phyloP scores from a whole-genome alignment of 2,329 filamentous ascomycete genomes.

The Calycina herbarum region DNA sequence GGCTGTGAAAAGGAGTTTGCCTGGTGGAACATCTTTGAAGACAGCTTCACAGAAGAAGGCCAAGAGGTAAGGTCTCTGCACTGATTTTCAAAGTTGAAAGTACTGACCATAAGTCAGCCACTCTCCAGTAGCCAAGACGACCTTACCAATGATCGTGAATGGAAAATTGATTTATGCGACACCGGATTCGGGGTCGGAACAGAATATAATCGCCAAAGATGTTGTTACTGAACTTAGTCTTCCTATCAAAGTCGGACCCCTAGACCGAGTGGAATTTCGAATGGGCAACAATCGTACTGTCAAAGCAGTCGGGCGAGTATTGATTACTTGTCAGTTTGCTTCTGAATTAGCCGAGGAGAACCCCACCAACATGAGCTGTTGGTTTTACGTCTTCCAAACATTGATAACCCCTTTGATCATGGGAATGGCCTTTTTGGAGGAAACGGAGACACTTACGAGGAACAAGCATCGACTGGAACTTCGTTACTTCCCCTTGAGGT shows the following conservation, averaged over 20 bases:
- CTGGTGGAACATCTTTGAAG: too few relatives aligned
- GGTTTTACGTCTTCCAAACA: conserved; percentile 9
- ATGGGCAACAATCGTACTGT: not conserved
- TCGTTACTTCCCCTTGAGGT: too few relatives aligned
- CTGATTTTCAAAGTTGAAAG: too few relatives aligned
- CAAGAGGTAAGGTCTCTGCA: too few relatives aligned
- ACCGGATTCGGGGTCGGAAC: conserved; percentile 18
- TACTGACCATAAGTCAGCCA: too few relatives aligned
- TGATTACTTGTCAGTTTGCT: not conserved
- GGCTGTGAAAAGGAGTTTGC: too few relatives aligned
- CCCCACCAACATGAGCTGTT: not conserved
- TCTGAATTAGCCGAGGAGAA: too few relatives aligned
- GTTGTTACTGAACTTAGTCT: conserved; percentile 7
- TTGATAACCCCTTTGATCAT: conserved; percentile 14
- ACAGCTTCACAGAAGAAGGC: too few relatives aligned
- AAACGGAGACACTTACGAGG: conserved; percentile 14
- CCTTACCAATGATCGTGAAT: too few relatives aligned
- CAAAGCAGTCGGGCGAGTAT: conserved; percentile 6
- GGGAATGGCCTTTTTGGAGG: conserved; percentile 9
- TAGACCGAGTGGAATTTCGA: too few relatives aligned
- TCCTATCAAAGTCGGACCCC: not conserved
- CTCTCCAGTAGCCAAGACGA: too few relatives aligned
- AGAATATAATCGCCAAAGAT: conserved; percentile 14
- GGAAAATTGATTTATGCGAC: not conserved
- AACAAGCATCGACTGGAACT: conserved; percentile 17